Conservation (phyloP, 306 rosid species). For the apple (Malus domestica) region ASM211411v1 NC_041795.1:36062001-36062500, state of each 20-base stretch:
- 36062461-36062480: slow-evolving; percentile 2
- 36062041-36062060: not conserved
- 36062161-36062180: not conserved
- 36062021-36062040: slow-evolving; percentile 5
- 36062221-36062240: not conserved
- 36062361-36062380: not conserved
- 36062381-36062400: not conserved
- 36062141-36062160: not conserved
- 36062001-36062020: not conserved
- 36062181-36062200: not conserved
- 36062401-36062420: slow-evolving; percentile 19
- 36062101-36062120: not conserved
- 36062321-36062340: not conserved
- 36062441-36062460: too few relatives aligned
- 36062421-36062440: not conserved
- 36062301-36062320: not conserved
- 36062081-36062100: not conserved
- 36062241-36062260: not conserved
- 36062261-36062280: not conserved
- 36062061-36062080: not conserved
- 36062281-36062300: not conserved
- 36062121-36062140: not conserved
- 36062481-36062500: slow-evolving; percentile 5
- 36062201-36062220: not conserved
- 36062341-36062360: not conserved